A percentile compares a stretch with the other conserved stretches of the same genome.
Evolutionary conservation across 441 rosid genomes (phyloP).

Genomic region (Gossypium schwendimanii): DNA sequence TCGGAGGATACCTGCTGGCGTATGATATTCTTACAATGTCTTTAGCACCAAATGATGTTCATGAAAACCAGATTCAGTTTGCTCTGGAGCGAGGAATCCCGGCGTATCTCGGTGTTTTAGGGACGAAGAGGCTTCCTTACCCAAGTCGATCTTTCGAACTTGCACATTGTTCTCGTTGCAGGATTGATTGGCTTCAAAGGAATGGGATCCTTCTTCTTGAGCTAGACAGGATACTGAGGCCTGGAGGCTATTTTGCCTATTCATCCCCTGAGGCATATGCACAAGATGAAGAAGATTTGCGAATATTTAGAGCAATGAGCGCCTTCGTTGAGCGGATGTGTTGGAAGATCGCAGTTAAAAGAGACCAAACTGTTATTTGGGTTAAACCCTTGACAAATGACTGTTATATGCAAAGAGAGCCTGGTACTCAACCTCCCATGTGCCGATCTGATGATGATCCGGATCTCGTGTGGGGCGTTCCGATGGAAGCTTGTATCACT

Average conservation of each 20-base stretch:
- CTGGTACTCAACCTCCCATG: slow-evolving; percentile 82
- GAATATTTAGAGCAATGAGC: slow-evolving; percentile 92
- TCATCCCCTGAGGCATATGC: slow-evolving; percentile 99
- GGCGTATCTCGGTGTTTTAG: slow-evolving; percentile 92
- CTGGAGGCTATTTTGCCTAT: slow-evolving; percentile 97
- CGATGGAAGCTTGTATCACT: slow-evolving; percentile 88
- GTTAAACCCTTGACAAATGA: slow-evolving; percentile 89
- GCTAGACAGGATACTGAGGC: slow-evolving; percentile 89
- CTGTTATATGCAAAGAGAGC: slow-evolving; percentile 74
- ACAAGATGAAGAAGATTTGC: slow-evolving; percentile 86
- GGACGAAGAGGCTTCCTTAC: slow-evolving; percentile 94
- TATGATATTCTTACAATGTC: slow-evolving; percentile 83
- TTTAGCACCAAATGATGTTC: slow-evolving; percentile 94
- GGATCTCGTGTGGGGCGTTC: slow-evolving; percentile 70
- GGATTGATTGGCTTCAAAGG: slow-evolving; percentile 99
- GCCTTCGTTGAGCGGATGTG: slow-evolving; percentile 84
- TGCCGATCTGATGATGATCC: slow-evolving; percentile 87
- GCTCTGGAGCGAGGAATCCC: slow-evolving; percentile 98
- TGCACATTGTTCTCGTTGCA: slow-evolving; percentile 95
- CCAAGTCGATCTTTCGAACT: slow-evolving; percentile 98
- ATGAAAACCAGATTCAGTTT: slow-evolving; percentile 97
- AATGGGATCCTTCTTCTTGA: slow-evolving; percentile 96
- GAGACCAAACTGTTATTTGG: slow-evolving; percentile 94
- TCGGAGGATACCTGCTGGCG: slow-evolving; percentile 87
- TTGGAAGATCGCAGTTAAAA: slow-evolving; percentile 83